Conservation (phyloP, 2,329 filamentous ascomycete genomes). For the Harringtonia aguacate region DNA sequence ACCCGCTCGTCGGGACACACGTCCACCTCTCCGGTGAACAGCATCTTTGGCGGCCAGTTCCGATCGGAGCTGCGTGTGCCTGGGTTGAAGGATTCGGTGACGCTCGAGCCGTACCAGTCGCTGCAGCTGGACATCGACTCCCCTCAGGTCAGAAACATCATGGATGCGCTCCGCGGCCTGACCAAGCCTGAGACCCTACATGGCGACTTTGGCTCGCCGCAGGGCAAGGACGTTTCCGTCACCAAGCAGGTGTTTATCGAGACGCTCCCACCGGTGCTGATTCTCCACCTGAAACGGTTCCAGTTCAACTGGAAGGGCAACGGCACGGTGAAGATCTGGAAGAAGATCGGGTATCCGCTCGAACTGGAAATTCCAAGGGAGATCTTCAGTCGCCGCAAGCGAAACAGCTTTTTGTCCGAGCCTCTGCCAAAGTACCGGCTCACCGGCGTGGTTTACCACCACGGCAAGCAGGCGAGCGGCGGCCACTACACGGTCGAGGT, state of each 20-base stretch:
- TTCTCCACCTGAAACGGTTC: constrained; percentile 94
- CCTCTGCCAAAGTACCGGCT: constrained; percentile 75
- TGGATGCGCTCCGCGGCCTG: constrained; percentile 78
- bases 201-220: constrained; percentile 71
- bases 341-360: constrained; percentile 89
- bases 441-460: constrained; percentile 89
- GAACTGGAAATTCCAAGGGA: constrained; percentile 91
- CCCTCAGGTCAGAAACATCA: constrained; percentile 76
- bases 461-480: constrained; percentile 90
- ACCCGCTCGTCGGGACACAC: constrained; percentile 76
- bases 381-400: constrained; percentile 67
- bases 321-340: constrained; percentile 96
- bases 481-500: constrained; percentile 99
- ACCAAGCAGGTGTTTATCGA: constrained; percentile 96
- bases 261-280: constrained; percentile 78
- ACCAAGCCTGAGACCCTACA: constrained; percentile 78
- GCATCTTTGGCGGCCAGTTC: constrained; percentile 87
- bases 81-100: constrained; percentile 82
- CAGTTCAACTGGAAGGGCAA: constrained; percentile 77
- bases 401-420: constrained; percentile 52
- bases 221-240: constrained; percentile 64
- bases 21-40: constrained; percentile 70
- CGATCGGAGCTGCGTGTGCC: constrained; percentile 82
- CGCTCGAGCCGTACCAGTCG: constrained; percentile 85
- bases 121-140: constrained; percentile 91